A percentile compares a stretch with the other conserved stretches of the same genome.
Evolutionary conservation across 371 early-diverging fungal genomes (phyloP).

Genomic region (Mortierella sp.): DNA sequence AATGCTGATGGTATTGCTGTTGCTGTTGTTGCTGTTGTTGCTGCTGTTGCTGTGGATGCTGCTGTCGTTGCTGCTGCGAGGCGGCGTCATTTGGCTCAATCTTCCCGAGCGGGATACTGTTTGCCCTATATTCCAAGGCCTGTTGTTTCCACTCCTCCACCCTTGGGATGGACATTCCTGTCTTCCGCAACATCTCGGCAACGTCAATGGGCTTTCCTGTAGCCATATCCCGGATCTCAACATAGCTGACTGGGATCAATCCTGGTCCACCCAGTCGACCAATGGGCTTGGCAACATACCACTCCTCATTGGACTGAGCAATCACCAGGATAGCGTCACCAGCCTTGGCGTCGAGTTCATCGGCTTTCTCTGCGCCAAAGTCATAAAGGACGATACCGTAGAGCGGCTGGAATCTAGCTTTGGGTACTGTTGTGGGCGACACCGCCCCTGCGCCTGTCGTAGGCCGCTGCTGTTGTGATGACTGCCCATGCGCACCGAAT

Average conservation of each 20-base stretch:
- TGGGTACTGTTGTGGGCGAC: neutral
- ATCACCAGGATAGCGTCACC: constrained; percentile 65
- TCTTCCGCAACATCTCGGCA: constrained; percentile 23
- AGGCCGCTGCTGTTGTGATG: constrained; percentile 2
- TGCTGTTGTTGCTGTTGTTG: constrained; percentile 16
- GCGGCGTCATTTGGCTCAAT: constrained; percentile 10
- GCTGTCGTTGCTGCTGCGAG: constrained; percentile 10
- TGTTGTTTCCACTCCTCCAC: constrained; percentile 78
- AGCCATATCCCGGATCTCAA: constrained; percentile 68
- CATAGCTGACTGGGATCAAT: constrained; percentile 79
- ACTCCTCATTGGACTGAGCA: constrained; percentile 79
- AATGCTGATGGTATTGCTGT: constrained; percentile 12
- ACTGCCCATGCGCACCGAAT: neutral
- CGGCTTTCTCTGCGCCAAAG: constrained; percentile 75
- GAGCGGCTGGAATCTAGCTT: constrained; percentile 39
- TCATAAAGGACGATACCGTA: constrained; percentile 78
- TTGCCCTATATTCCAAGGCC: constrained; percentile 62
- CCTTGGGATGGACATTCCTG: constrained; percentile 58
- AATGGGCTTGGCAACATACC: constrained; percentile 80
- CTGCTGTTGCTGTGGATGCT: constrained; percentile 34
- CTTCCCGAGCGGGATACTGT: constrained; percentile 57
- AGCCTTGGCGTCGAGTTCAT: constrained; percentile 58
- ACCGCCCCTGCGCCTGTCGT: neutral
- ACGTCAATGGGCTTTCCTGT: constrained; percentile 21
- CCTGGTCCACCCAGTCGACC: constrained; percentile 71